Conservation (phyloP, 176 grass and related monocot species). For the Aegilops bicornis region DNA sequence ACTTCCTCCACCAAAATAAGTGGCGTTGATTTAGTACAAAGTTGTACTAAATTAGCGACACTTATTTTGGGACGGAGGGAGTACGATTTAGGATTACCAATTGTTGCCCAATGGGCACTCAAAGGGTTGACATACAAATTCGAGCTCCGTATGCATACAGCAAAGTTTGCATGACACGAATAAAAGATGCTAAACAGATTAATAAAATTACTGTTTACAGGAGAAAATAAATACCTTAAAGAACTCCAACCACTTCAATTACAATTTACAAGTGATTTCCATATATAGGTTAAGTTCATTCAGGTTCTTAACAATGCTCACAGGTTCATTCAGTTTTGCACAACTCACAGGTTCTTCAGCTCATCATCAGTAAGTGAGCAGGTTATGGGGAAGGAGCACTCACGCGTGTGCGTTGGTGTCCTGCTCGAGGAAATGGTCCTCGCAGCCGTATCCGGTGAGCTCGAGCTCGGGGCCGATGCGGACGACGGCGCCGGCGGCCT, state of each 20-base stretch:
- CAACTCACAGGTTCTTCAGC: neutral
- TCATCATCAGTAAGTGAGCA: neutral
- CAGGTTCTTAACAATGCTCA: too few species aligned
- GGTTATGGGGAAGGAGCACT: constrained; percentile 2
- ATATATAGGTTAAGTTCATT: too few species aligned
- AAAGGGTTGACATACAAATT: neutral
- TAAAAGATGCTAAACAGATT: neutral
- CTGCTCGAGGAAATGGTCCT: constrained; percentile 96
- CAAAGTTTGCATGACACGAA: neutral
- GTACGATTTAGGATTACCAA: neutral
- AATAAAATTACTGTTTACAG: neutral
- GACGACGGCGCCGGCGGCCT: constrained; percentile 54
- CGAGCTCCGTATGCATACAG: neutral
- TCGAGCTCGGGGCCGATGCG: constrained; percentile 90
- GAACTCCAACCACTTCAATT: too few species aligned
- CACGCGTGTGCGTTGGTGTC: constrained; percentile 82
- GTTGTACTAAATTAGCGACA: too few species aligned
- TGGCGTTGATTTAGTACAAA: too few species aligned
- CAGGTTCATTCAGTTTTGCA: too few species aligned
- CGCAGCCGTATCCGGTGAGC: constrained; percentile 92
- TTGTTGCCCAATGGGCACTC: neutral
- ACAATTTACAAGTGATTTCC: neutral
- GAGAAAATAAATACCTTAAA: too few species aligned
- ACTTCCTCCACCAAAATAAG: neutral
- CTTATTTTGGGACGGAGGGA: too few species aligned